These are phyloP conservation scores for Akanthomyces dipterigenus DNA, from an alignment of 2,329 filamentous ascomycete genomes.

Conservation along the genomic window DNA sequence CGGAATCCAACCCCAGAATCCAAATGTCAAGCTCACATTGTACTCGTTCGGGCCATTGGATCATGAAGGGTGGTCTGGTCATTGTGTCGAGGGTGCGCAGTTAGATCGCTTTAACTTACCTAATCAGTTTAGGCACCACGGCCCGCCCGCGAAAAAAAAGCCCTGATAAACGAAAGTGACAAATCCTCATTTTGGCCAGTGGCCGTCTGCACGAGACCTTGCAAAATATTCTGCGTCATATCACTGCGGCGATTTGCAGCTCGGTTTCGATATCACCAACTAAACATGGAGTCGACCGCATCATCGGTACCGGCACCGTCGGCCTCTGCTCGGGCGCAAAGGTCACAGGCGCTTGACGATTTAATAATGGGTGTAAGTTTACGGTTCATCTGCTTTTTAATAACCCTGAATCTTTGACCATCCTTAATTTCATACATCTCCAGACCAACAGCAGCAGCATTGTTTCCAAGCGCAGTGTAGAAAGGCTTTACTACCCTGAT, in stretches of 20 bases:
- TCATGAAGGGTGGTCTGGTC: not conserved
- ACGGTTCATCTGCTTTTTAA: not conserved
- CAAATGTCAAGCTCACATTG: not conserved
- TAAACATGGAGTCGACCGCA: not conserved
- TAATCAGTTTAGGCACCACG: not conserved
- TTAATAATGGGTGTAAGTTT: constrained; percentile 48
- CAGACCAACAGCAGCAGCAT: constrained; percentile 89
- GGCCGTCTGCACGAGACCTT: not conserved
- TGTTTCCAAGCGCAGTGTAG: constrained; percentile 87
- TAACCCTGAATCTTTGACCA: not conserved
- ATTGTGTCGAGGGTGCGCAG: not conserved
- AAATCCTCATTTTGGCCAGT: not conserved
- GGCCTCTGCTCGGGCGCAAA: constrained; percentile 20
- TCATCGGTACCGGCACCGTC: not conserved
- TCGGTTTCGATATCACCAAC: not conserved
- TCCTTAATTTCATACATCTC: not conserved
- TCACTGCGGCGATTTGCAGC: not conserved
- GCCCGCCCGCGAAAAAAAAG: constrained; percentile 1
- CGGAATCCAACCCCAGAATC: not conserved
- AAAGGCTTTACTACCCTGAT: constrained; percentile 70
- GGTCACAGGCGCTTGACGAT: constrained; percentile 34
- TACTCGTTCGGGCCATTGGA: too few relatives aligned
- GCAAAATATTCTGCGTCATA: not conserved
- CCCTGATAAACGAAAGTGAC: not conserved
- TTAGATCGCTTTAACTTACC: constrained; percentile 2